phyloP scores from a whole-genome alignment of 495 filamentous ascomycete genomes.

The Tuber microsphaerosporum region DNA sequence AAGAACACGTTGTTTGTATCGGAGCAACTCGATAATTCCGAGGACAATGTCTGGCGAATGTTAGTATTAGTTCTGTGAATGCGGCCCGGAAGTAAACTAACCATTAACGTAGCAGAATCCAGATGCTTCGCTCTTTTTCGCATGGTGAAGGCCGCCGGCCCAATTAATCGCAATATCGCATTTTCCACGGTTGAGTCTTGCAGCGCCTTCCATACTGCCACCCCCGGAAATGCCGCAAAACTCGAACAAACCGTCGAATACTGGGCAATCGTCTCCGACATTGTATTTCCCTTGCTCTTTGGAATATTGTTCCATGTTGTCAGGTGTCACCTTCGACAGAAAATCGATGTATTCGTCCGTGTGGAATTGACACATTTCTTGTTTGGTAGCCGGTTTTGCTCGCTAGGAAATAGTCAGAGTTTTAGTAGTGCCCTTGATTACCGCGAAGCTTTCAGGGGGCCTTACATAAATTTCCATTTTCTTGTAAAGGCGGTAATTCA shows the following conservation, averaged over 20 bases:
- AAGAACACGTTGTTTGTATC: constrained; percentile 80
- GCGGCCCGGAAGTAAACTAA: constrained; percentile 7
- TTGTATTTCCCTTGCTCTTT: constrained; percentile 88
- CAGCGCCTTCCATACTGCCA: constrained; percentile 81
- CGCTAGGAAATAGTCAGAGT: constrained; percentile 51
- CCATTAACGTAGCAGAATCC: constrained; percentile 95
- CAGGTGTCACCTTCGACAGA: constrained; percentile 73
- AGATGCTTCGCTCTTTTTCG: constrained; percentile 85
- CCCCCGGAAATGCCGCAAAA: constrained; percentile 93
- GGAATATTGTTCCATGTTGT: constrained; percentile 92
- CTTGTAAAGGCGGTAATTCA: constrained; percentile 98
- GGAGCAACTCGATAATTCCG: constrained; percentile 81
- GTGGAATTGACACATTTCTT: constrained; percentile 99
- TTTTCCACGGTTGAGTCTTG: constrained; percentile 75
- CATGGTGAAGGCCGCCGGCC: constrained; percentile 98
- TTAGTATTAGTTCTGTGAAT: neutral
- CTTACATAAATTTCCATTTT: constrained; percentile 98
- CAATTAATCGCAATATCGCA: constrained; percentile 96
- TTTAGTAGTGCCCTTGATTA: constrained; percentile 17
- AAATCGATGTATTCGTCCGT: constrained; percentile 99
- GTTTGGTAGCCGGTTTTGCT: constrained; percentile 89
- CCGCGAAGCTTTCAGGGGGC: constrained; percentile 23
- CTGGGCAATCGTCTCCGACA: constrained; percentile 88
- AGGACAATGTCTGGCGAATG: constrained; percentile 70
- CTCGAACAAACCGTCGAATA: constrained; percentile 91